These are phyloP conservation scores for Rhynchospora tenuis DNA, from an alignment of 176 grass and related monocot species.

Conservation along the genomic window DNA sequence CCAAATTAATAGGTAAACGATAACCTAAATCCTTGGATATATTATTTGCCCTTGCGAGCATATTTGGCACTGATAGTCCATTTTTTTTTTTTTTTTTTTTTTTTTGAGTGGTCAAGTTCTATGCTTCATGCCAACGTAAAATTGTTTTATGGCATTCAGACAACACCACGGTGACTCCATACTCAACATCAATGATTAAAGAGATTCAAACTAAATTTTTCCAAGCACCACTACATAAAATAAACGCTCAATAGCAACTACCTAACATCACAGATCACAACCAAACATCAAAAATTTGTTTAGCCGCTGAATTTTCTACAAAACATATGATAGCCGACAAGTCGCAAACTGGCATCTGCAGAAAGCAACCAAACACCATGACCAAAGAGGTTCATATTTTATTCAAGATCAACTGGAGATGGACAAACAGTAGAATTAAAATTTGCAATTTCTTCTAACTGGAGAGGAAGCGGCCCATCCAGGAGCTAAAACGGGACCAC, in stretches of 20 bases:
- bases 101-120: no score
- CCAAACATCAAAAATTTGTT: neutral
- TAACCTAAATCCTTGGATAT: no score
- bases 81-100: no score
- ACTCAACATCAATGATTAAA: neutral
- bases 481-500: conserved; percentile 73
- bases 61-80: no score
- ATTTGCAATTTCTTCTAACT: neutral
- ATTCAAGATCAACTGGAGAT: neutral
- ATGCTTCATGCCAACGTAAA: no score
- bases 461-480: conserved; percentile 67
- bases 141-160: neutral
- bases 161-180: neutral
- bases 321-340: neutral
- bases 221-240: neutral
- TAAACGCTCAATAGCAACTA: neutral
- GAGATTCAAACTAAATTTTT: neutral
- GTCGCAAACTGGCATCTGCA: neutral
- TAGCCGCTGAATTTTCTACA: neutral
- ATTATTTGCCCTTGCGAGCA: no score
- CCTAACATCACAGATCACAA: neutral
- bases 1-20: no score
- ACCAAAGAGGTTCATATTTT: neutral
- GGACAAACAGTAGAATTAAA: neutral
- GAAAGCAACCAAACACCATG: neutral